These are phyloP conservation scores for Erodium chrysanthum DNA, from an alignment of 441 rosid species.

Conservation along the genomic window DNA sequence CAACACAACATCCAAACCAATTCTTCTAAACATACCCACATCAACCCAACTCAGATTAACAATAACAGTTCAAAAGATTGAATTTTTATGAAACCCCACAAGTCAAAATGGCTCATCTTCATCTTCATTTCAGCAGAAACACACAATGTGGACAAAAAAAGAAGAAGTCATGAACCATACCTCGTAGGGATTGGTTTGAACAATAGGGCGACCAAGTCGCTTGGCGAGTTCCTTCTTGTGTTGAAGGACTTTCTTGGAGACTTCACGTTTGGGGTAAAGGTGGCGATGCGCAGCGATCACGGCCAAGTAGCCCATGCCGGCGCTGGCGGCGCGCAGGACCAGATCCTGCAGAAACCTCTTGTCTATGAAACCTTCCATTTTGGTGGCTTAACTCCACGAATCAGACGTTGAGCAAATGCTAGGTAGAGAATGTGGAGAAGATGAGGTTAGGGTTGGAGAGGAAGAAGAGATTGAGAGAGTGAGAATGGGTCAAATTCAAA, in stretches of 20 bases:
- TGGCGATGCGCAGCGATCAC: slow-evolving; percentile 24
- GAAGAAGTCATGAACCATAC: not conserved
- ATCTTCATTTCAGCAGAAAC: not conserved
- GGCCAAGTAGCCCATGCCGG: slow-evolving; percentile 24
- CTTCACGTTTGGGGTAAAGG: slow-evolving; percentile 27
- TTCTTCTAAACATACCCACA: too few species aligned
- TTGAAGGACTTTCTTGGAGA: slow-evolving; percentile 22
- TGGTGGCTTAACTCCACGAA: too few species aligned
- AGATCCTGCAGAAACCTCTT: slow-evolving; percentile 21
- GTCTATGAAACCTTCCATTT: slow-evolving; percentile 18
- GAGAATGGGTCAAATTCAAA: too few species aligned
- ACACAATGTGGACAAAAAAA: too few species aligned
- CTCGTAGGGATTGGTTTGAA: slow-evolving; percentile 24
- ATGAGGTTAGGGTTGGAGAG: too few species aligned
- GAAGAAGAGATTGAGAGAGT: too few species aligned
- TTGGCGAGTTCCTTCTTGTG: slow-evolving; percentile 24
- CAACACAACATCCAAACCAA: too few species aligned
- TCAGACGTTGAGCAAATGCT: too few species aligned
- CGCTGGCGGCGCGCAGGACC: slow-evolving; percentile 26
- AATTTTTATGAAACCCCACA: too few species aligned
- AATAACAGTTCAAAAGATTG: too few species aligned
- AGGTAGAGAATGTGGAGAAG: too few species aligned
- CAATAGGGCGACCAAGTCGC: slow-evolving; percentile 23
- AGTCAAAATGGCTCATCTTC: not conserved
- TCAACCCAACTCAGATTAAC: too few species aligned